A percentile compares a stretch with the other conserved stretches of the same genome.
Conservation (phyloP, 306 rosid species). For the Quercus variabilis region DNA sequence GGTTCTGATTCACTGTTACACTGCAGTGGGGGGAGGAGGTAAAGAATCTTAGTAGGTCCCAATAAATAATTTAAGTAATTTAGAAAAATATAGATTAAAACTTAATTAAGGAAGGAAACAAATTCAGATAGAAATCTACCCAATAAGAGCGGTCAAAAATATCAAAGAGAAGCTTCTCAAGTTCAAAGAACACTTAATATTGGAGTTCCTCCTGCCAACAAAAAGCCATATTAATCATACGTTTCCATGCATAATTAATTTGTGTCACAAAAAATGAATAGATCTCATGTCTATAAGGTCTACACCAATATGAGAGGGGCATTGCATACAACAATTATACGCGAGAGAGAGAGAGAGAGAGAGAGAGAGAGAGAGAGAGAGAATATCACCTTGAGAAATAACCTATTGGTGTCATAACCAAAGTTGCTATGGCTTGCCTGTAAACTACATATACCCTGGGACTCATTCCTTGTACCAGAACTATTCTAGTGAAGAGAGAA, state of each 20-base stretch:
- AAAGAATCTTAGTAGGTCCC: neutral
- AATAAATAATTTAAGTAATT: no score
- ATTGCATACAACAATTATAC: no score
- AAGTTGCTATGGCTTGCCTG: conserved; percentile 48
- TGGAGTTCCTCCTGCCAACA: conserved; percentile 33
- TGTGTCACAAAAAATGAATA: no score
- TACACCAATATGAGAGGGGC: no score
- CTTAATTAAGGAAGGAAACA: neutral
- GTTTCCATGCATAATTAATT: neutral
- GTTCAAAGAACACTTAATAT: conserved; percentile 22
- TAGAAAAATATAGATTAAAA: neutral
- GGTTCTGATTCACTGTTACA: conserved; percentile 38
- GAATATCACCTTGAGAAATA: conserved; percentile 37
- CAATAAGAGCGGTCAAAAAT: conserved; percentile 46
- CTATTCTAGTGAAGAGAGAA: conserved; percentile 32
- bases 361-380: no score
- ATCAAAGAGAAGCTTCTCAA: conserved; percentile 39
- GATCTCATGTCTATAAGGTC: no score
- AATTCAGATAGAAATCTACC: conserved; percentile 23
- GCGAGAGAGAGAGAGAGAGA: no score
- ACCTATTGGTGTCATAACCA: conserved; percentile 39
- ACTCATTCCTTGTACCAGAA: conserved; percentile 51
- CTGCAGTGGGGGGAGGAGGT: conserved; percentile 15
- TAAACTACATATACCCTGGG: conserved; percentile 49
- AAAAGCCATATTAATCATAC: neutral